Percentiles rank a stretch among this genome's conserved stretches.
Conservation (phyloP, 768 basidiomycete genomes). For the Phanerochaete carnosa region DNA sequence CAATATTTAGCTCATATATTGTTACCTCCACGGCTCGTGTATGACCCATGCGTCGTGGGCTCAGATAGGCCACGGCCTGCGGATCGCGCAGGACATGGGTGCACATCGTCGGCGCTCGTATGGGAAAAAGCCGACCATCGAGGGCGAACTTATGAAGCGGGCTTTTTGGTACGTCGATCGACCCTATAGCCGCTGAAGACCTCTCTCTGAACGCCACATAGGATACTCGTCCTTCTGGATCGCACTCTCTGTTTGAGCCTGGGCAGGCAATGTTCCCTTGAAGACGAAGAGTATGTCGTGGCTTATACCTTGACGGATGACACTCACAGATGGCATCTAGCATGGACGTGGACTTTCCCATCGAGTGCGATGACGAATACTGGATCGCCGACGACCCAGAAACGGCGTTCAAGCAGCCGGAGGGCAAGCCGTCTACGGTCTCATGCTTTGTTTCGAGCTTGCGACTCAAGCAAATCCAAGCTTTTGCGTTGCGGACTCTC, state of each 20-base stretch:
- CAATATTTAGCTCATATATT: conserved; percentile 12
- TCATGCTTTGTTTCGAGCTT: conserved; percentile 55
- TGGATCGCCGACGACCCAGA: conserved; percentile 59
- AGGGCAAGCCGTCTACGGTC: conserved; percentile 49
- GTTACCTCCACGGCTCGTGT: conserved; percentile 22
- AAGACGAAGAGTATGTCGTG: conserved; percentile 63
- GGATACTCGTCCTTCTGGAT: conserved; percentile 34
- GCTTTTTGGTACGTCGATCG: conserved; percentile 10
- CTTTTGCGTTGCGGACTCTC: conserved; percentile 49
- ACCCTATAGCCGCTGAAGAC: not conserved
- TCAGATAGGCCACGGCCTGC: conserved; percentile 36
- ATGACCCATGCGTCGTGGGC: conserved; percentile 31
- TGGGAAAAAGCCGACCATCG: conserved; percentile 1
- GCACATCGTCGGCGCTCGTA: conserved; percentile 46
- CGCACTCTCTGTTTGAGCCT: conserved; percentile 41
- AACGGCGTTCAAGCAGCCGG: conserved; percentile 59
- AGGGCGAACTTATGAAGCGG: conserved; percentile 11
- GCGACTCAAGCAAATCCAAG: conserved; percentile 58
- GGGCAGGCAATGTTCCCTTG: conserved; percentile 63
- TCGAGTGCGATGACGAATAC: conserved; percentile 74
- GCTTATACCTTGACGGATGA: conserved; percentile 2
- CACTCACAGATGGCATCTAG: conserved; percentile 31
- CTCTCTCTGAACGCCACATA: not conserved
- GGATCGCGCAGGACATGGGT: conserved; percentile 46
- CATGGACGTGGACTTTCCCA: conserved; percentile 57